These are phyloP conservation scores for Tulasnella calospora DNA, from an alignment of 768 basidiomycete genomes.

Conservation along the genomic window DNA sequence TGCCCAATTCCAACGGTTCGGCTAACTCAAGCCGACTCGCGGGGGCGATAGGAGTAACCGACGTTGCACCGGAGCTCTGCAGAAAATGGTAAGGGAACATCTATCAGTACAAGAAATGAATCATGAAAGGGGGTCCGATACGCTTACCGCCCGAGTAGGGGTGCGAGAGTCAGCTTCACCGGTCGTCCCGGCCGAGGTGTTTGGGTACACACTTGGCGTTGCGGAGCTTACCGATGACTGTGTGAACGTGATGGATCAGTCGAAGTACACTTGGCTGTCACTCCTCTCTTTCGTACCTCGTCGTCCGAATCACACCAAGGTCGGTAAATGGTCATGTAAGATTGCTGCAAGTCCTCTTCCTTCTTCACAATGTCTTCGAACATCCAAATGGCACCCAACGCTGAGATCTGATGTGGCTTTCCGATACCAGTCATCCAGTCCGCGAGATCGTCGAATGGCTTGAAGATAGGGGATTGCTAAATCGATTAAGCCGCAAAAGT, in stretches of 20 bases:
- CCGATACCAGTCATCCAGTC: neutral
- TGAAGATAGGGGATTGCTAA: neutral
- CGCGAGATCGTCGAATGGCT: neutral
- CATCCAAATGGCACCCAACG: neutral
- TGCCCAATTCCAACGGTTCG: neutral
- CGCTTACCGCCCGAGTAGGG: neutral
- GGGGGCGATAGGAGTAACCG: neutral
- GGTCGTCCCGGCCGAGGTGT: no score
- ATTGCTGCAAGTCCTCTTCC: neutral
- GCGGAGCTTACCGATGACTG: neutral
- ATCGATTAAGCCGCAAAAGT: neutral
- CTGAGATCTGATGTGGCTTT: neutral
- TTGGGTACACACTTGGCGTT: neutral
- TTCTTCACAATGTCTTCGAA: neutral
- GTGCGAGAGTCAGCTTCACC: neutral
- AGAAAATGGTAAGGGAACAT: neutral
- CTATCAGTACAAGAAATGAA: neutral
- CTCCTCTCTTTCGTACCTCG: neutral
- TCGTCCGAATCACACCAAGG: neutral
- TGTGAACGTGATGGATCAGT: neutral
- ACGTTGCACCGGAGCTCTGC: neutral
- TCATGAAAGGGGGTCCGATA: neutral
- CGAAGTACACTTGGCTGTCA: neutral
- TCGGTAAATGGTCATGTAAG: neutral
- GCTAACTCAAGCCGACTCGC: neutral